Evolutionary conservation across 1,284 basidiomycete genomes (phyloP).

Genomic region (Bjerkandera adusta): DNA sequence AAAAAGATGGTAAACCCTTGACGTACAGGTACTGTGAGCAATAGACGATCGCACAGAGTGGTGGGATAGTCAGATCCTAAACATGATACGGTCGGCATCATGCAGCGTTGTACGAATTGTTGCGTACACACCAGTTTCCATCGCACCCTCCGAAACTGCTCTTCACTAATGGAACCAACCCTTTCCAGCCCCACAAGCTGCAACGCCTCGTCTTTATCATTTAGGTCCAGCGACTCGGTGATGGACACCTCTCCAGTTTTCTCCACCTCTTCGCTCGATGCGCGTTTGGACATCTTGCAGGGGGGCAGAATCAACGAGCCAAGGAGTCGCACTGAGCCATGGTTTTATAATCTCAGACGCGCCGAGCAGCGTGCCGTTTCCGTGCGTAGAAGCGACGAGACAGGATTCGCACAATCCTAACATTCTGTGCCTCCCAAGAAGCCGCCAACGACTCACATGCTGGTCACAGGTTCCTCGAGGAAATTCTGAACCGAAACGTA

Average conservation of each 20-base stretch:
- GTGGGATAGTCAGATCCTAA: conserved; percentile 57
- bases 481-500: neutral
- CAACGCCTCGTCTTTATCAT: conserved; percentile 56
- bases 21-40: conserved; percentile 63
- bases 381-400: neutral
- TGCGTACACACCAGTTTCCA: conserved; percentile 50
- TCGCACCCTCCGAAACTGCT: conserved; percentile 53
- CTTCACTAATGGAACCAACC: conserved; percentile 53
- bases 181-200: conserved; percentile 54
- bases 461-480: too few relatives aligned
- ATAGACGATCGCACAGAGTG: conserved; percentile 63
- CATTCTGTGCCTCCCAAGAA: too few relatives aligned
- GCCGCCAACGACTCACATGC: too few relatives aligned
- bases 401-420: too few relatives aligned
- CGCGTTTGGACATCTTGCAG: too few relatives aligned
- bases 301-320: neutral
- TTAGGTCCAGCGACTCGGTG: neutral
- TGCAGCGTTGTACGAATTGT: neutral
- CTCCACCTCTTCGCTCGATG: neutral
- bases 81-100: neutral
- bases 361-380: neutral
- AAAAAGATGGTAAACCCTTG: neutral
- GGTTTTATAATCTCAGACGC: neutral
- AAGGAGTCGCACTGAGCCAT: neutral
- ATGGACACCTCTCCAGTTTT: neutral